Evolutionary conservation across 768 basidiomycete species (phyloP).

Genomic region (Russula sp.): DNA sequence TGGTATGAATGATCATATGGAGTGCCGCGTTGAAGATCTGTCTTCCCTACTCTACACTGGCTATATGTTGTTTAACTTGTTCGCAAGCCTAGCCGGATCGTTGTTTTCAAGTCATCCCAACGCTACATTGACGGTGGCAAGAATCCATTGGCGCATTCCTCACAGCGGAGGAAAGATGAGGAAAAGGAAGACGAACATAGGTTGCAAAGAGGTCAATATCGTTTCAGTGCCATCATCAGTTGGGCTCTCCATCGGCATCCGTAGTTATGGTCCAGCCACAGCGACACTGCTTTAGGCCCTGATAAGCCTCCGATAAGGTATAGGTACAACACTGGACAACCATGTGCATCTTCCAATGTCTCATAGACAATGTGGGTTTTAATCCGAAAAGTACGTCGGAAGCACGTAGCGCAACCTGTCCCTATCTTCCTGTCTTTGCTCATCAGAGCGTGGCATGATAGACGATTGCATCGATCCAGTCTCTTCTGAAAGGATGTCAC

Average conservation of each 20-base stretch:
- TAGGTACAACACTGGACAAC: neutral
- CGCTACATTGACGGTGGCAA: no score
- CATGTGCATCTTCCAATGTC: neutral
- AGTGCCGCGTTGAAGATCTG: no score
- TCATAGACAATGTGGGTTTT: neutral
- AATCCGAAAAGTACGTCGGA: slow-evolving; percentile 58
- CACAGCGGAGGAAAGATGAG: neutral
- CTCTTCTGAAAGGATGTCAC: slow-evolving; percentile 57
- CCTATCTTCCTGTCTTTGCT: slow-evolving; percentile 50
- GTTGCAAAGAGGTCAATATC: neutral
- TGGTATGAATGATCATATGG: no score
- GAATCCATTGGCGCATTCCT: neutral
- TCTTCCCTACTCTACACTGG: no score
- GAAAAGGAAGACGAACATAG: neutral
- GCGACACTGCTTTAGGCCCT: neutral
- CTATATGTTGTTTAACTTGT: no score
- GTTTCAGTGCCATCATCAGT: neutral
- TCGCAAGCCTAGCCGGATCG: no score
- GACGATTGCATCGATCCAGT: slow-evolving; percentile 78
- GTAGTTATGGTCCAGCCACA: neutral
- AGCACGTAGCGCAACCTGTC: slow-evolving; percentile 69
- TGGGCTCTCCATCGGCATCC: neutral
- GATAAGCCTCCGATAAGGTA: neutral
- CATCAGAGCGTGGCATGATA: slow-evolving; percentile 64
- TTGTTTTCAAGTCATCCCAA: no score